phyloP scores from a whole-genome alignment of 495 filamentous ascomycete species.

The Chaetomium fimeti region DNA sequence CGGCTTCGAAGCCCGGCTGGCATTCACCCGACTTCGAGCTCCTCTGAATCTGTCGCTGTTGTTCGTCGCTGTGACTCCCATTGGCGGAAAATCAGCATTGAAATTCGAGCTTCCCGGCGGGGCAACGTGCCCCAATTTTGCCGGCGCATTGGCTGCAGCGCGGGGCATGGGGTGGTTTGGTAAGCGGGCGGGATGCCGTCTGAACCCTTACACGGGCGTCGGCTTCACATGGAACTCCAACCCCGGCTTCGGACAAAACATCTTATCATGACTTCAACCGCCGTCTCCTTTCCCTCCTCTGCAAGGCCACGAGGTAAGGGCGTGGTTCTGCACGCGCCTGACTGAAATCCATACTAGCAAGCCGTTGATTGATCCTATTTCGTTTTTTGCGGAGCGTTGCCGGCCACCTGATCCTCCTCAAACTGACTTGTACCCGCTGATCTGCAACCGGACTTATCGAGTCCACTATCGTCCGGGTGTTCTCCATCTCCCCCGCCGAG shows the following conservation, averaged over 20 bases:
- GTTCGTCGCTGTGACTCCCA: neutral
- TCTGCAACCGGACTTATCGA: conserved; percentile 4
- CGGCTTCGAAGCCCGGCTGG: neutral
- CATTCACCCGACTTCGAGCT: conserved; percentile 1
- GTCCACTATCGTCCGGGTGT: neutral
- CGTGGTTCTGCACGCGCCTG: conserved; percentile 9
- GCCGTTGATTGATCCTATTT: neutral
- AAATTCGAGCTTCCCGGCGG: neutral
- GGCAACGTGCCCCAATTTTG: conserved; percentile 22
- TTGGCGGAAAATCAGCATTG: conserved; percentile 20
- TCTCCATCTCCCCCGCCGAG: neutral
- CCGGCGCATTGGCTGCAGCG: conserved; percentile 17
- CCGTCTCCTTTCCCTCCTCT: neutral
- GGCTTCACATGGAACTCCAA: neutral
- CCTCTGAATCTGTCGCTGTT: neutral
- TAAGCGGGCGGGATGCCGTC: neutral
- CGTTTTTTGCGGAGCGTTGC: neutral
- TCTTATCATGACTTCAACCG: conserved; percentile 8
- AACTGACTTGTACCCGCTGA: conserved; percentile 10
- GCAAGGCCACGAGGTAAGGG: neutral
- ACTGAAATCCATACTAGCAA: neutral
- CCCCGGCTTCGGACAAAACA: conserved; percentile 13
- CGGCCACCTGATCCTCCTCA: neutral
- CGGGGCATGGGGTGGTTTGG: neutral
- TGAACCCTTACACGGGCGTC: neutral